Evolutionary conservation across 176 grass and related monocot genomes (phyloP), one percentile per base, ranked within the genome.

Genomic region (Alopecurus myosuroides): DNA sequence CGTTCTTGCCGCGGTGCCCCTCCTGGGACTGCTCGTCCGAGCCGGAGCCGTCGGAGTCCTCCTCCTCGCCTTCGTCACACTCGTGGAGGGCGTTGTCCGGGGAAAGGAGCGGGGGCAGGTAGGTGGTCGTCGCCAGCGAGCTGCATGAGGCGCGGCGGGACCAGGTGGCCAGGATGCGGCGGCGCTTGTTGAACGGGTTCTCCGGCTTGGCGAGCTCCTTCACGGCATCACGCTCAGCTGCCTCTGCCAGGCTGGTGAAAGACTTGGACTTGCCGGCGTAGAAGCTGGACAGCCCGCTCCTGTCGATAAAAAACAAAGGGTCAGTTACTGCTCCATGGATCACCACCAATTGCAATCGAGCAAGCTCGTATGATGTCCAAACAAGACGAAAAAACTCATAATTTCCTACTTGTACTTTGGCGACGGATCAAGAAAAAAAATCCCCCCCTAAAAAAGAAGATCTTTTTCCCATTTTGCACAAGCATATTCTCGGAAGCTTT

Each of bases 101-200:
- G 15, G 81, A 77, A 49, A 94, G 78, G 0, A 89, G 86, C 19
- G 88, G 88, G 4, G 91, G 85, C 64, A 89, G 77, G 53, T 82
- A 87, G 44, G 86, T 86, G 28, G 85, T 76, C 28, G 90, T 86
- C 60, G 83, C 68, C 1, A 97, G 94, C 0, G 91, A 89, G 73
- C 86, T 85, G 91, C 88, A 97, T 23, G 94, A 94, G 57, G 92
- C 90, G 28, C 94, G 78, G 55, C 85, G 44, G 13, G 91, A 91
- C 84, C 86, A 93, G 28, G 86, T 84, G 57, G 86, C 82, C 46
- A 90, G 83, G 30, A 94, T 50, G 77, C 94, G 90, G 46, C 92
- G 85, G n/a, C 92, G 79, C 86, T 97, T 97, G 92, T 97, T 97
- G 86, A 91, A 92, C 0, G 94, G 92, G 74, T 94, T 97, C 80